Conservation (phyloP, 805 yeast species). For the Saccharomycopsis microspora region DNA sequence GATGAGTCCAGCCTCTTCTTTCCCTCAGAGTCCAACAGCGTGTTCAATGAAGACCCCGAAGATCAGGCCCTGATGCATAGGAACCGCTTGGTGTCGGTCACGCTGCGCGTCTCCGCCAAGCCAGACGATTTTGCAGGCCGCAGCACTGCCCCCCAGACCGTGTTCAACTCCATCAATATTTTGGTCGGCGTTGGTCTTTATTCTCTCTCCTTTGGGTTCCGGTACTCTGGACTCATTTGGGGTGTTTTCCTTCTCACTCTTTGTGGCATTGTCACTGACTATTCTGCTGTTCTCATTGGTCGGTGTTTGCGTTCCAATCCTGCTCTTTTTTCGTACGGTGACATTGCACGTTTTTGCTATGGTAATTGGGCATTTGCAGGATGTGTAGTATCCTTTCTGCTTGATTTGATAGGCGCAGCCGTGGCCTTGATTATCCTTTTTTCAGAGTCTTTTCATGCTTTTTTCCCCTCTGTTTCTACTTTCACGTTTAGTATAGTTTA, state of each 20-base stretch:
- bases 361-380: conserved; percentile 33
- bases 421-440: conserved; percentile 47
- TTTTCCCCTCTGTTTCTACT: conserved; percentile 32
- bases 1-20: neutral
- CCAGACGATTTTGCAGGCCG: conserved; percentile 20
- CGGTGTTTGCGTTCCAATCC: conserved; percentile 31
- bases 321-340: conserved; percentile 42
- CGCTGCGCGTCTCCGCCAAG: conserved; percentile 8
- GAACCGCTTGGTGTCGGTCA: conserved; percentile 8
- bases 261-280: conserved; percentile 38
- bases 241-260: conserved; percentile 33
- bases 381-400: conserved; percentile 37
- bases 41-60: conserved; percentile 1
- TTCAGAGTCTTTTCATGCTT: conserved; percentile 44
- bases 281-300: conserved; percentile 46
- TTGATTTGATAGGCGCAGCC: conserved; percentile 53
- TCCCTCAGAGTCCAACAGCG: neutral
- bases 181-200: conserved; percentile 67
- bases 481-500: conserved; percentile 31
- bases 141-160: conserved; percentile 64
- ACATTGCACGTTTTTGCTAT: conserved; percentile 39
- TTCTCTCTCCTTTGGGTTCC: conserved; percentile 61
- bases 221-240: conserved; percentile 53
- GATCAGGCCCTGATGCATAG: conserved; percentile 7
- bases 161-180: conserved; percentile 68